Evolutionary conservation across 106 monocot species (phyloP), one percentile per base, ranked within the genome.

Genomic region (Xerophyta viscosa): DNA sequence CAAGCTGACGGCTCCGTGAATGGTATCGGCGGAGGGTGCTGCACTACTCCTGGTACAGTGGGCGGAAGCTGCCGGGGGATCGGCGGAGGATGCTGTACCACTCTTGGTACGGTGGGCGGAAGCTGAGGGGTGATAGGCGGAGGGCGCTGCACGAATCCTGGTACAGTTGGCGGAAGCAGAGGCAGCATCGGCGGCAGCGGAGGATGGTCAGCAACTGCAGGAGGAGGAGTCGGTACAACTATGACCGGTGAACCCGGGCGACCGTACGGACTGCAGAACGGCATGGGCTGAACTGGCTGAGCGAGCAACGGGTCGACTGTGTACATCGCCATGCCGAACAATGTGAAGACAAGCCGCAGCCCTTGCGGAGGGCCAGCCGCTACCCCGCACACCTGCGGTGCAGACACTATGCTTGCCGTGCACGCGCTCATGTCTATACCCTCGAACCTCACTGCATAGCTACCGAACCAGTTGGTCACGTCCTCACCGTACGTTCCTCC

Each of bases 371-470:
- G 57, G 19, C 75, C 75, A 18, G 63, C 66, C n/a, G 29, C 57
- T 11, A 28, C 60, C 20, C 71, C 68, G 48, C 86, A 83, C 21
- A 29, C 48, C 2, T 54, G 10, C 17, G 77, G 64, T 4, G 66
- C 87, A 0, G 41, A 36, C 11, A 69, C 57, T 37, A 92, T 72
- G 39, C 47, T 62, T 0, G 74, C 82, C 1, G 23, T 63, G 74
- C 92, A 92, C 0, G 58, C 44, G 62, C 65, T 71, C 29, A 87
- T 57, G 48, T 92, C 87, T 2, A 45, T 77, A 8, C 92, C 92
- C 1, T 66, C 54, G 24, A 87, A 69, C 25, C 69, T 20, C 57
- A 92, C 31, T 18, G 59, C n/a, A 53, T 74, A 92, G 27, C 27
- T 12, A 4, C 92, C 92, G 31, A 83, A 33, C 72, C 70, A 83